Conservation (phyloP, 78 protist species). For the Speleostelium caveatum region DNA sequence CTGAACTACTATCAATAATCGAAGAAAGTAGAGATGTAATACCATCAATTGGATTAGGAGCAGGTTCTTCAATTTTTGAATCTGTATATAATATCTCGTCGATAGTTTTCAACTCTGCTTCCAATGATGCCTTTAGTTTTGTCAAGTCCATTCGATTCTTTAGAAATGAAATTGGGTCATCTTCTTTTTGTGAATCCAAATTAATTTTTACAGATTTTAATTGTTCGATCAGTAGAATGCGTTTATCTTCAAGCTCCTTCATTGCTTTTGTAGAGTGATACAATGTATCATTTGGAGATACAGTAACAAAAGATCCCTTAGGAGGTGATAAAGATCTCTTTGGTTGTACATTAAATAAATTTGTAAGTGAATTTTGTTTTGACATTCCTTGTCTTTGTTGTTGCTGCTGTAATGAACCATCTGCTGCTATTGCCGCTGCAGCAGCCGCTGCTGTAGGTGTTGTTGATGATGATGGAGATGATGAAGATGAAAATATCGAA, state of each 20-base stretch:
- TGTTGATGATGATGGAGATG: not conserved
- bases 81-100: slow-evolving; percentile 45
- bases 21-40: slow-evolving; percentile 24
- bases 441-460: not conserved
- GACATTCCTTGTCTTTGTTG: too few species aligned
- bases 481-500: not conserved
- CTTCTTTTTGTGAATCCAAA: slow-evolving; percentile 37
- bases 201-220: slow-evolving; percentile 53
- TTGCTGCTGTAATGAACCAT: too few species aligned
- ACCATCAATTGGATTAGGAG: slow-evolving; percentile 42
- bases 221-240: slow-evolving; percentile 53
- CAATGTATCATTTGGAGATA: not conserved
- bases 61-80: slow-evolving; percentile 25
- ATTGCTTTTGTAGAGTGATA: slow-evolving; percentile 28
- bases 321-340: not conserved
- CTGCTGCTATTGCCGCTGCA: too few species aligned
- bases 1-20: too few species aligned
- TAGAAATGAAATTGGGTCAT: slow-evolving; percentile 41
- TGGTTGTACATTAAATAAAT: not conserved
- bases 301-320: not conserved
- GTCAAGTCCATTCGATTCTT: slow-evolving; percentile 64
- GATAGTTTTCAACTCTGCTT: slow-evolving; percentile 23
- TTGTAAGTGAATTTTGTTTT: not conserved
- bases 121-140: slow-evolving; percentile 44
- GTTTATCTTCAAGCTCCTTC: slow-evolving; percentile 43